Evolutionary conservation across 129 eudicot genomes (phyloP), one percentile per base, ranked within the genome.

Genomic region (Arctium minus): DNA sequence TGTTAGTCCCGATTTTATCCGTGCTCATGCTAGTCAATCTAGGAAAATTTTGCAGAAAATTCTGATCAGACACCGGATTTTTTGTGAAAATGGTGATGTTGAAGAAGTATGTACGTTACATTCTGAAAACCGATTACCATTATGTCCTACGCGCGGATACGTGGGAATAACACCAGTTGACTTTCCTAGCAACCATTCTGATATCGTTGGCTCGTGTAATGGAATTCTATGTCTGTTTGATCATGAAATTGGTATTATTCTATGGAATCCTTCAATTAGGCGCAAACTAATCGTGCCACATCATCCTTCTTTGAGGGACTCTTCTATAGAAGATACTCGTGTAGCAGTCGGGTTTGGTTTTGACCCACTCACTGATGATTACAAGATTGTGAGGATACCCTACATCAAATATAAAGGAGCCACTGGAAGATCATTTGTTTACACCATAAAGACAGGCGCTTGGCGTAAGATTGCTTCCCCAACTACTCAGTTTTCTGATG

Each of bases 241-340:
- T 10, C 3, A 35, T 35, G 48, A 38, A 38, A 38, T 38, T 5
- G 48, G 36, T 33, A 35, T 74, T 6, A 18, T 0, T 39, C 78
- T 74, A 42, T 74, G 78, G 78, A 74, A 74, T 31, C 78, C 78
- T 74, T 40, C 78, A 74, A 22, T 42, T 13, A 18, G 78, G 56
- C n/a, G 62, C 78, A 22, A 39, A 46, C 67, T 75, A 44, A 75
- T 5, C 1, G 5, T 56, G 7, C 70, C 40, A 5, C 70, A 53
- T 15, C 9, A 6, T 8, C 79, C 15, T 76, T 3, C 32, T 76
- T 7, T 48, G 60, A 11, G 30, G 32, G 22, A 3, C 30, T 10
- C n/a, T 3, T 7, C 0, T 75, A n/a, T 3, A 46, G 80, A 38
- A 18, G 22, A 2, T 3, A 0, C 1, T 53, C 8, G 1, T 30